Evolutionary conservation across 495 filamentous ascomycete species (phyloP), one percentile per base, ranked within the genome.

Genomic region (Hypoxylon lienhwacheense): DNA sequence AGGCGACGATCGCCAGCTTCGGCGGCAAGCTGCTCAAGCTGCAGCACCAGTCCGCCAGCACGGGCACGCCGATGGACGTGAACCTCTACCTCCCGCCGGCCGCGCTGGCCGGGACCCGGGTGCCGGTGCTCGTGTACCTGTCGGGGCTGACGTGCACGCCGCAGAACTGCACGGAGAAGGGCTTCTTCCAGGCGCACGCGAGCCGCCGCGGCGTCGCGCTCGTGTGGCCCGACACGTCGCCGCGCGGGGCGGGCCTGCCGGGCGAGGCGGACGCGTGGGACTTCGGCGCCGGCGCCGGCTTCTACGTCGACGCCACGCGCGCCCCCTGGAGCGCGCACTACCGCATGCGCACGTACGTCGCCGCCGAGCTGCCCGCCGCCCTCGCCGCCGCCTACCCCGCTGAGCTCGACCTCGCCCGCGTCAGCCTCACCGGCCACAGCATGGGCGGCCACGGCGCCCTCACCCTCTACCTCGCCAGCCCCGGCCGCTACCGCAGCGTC

Each of bases 381-480:
- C 79, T 97, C 6, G 95, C 90, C 69, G 68, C 64, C 8, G 71
- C 77, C 3, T 43, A 72, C 58, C 89, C 88, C 59, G 70, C 76
- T 10, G 71, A 83, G 62, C 69, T 98, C 1, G 91, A 96, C 67
- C 41, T 65, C 0, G 71, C 60, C 11, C 73, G 84, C 0, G 82
- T 96, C 26, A 84, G 84, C 64, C 92, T 98, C 59, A 90, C 85
- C 26, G 93, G 93, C 2, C 93, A 97, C 70, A 87, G 82, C 62
- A 98, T 98, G 93, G 93, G 93, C 61, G 93, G 93, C 0, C 93
- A 97, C 70, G 93, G 93, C 16, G 93, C 93, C 37, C 74, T 98
- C 56, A 96, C 90, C 41, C 71, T 97, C 60, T 97, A 87, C 73
- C 79, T 98, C 15, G 91, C 87, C 69, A 87, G 96, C 69, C 89